Percentiles rank a stretch among this genome's conserved stretches.
Conservation (phyloP, 192 early-diverging fungal genomes). For the Coemansia sp. region DNA sequence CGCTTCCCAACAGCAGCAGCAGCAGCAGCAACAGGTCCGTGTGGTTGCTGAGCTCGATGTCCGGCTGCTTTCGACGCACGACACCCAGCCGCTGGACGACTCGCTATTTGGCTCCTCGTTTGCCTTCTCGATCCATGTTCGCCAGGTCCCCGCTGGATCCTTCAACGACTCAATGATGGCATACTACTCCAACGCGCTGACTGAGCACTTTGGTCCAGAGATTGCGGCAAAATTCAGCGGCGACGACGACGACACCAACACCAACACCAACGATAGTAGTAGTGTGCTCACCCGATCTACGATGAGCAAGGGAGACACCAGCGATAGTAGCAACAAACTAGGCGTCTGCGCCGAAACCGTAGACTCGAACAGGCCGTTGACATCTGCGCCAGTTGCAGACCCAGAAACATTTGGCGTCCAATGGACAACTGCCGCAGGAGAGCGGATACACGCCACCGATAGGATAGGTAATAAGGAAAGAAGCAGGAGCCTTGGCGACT, state of each 20-base stretch:
- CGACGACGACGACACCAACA: neutral
- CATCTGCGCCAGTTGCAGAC: neutral
- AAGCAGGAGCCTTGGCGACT: constrained; percentile 19
- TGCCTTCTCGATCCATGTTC: constrained; percentile 29
- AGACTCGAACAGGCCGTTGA: neutral
- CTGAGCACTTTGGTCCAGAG: neutral
- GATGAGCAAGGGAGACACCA: neutral
- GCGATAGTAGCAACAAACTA: neutral
- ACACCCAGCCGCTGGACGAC: constrained; percentile 41
- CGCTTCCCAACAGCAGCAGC: too few relatives aligned
- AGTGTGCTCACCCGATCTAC: constrained; percentile 1
- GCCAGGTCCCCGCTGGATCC: neutral
- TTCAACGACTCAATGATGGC: neutral
- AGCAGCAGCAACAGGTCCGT: constrained; percentile 9
- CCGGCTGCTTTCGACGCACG: constrained; percentile 12
- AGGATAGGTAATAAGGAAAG: neutral
- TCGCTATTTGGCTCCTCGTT: constrained; percentile 44
- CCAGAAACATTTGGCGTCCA: neutral
- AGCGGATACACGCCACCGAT: neutral
- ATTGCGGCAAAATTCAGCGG: neutral
- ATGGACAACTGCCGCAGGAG: neutral
- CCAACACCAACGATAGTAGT: neutral
- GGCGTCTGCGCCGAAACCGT: neutral
- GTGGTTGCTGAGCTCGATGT: constrained; percentile 43
- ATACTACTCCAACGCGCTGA: neutral